phyloP scores from a whole-genome alignment of 139 green algal species.

The Haematococcus lacustris region DNA sequence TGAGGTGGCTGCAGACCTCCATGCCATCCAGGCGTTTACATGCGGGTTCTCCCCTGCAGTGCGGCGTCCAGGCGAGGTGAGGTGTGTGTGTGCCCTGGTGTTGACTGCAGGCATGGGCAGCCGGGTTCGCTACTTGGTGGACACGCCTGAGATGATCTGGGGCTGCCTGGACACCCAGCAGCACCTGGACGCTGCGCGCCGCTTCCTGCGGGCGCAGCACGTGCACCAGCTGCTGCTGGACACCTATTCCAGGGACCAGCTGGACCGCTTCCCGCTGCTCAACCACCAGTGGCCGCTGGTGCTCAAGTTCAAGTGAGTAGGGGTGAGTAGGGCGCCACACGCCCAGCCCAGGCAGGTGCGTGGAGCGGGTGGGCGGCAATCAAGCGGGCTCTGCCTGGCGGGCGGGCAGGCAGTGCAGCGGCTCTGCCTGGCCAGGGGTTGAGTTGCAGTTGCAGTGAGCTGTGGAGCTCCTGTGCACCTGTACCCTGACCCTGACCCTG shows the following conservation, averaged over 20 bases:
- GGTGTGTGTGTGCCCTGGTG: no score
- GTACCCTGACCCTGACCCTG: not conserved
- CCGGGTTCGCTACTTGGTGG: conserved; percentile 90
- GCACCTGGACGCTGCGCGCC: conserved; percentile 69
- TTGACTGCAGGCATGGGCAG: conserved; percentile 62
- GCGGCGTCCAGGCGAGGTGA: no score
- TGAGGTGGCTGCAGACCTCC: not conserved
- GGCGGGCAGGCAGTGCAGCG: no score
- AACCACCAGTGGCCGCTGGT: conserved; percentile 82
- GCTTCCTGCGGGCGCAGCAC: conserved; percentile 64
- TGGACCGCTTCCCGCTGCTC: conserved; percentile 80
- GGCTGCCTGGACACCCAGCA: conserved; percentile 75
- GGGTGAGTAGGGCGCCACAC: no score
- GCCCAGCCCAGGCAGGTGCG: no score
- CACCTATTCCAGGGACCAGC: conserved; percentile 13
- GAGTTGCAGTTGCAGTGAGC: no score
- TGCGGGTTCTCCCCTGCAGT: not conserved
- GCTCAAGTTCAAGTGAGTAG: conserved; percentile 68
- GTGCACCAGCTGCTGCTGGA: conserved; percentile 58
- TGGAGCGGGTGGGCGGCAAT: no score
- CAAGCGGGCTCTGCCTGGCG: no score
- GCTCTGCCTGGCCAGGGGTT: no score
- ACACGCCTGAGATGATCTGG: conserved; percentile 96
- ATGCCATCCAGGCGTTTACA: not conserved
- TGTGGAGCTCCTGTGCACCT: no score